These are phyloP conservation scores for Phytophthora cactorum DNA, from an alignment of 352 stramenopile species.

Conservation along the genomic window DNA sequence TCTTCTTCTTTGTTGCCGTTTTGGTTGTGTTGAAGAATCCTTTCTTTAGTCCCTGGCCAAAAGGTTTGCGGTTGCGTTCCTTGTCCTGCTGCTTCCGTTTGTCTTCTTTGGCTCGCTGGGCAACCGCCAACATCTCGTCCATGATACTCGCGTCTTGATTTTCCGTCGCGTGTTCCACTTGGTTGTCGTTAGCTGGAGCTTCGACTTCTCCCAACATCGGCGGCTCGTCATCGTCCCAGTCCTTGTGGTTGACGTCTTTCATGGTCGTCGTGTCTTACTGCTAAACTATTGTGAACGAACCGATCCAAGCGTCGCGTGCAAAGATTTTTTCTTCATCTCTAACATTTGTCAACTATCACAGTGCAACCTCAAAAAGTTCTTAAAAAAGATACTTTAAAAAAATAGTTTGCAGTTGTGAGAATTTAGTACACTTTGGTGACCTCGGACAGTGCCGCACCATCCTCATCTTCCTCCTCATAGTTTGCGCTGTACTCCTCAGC, in stretches of 20 bases:
- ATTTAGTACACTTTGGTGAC: conserved; percentile 85
- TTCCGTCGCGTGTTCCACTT: conserved; percentile 17
- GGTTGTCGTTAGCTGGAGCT: conserved; percentile 36
- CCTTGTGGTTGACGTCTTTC: conserved; percentile 11
- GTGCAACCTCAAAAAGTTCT: too few species aligned
- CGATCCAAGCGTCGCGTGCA: conserved; percentile 23
- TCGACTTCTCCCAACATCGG: conserved; percentile 44
- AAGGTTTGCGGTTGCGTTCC: conserved; percentile 50
- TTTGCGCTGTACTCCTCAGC: conserved; percentile 60
- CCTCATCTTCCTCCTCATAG: conserved; percentile 29
- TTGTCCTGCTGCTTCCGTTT: conserved; percentile 55
- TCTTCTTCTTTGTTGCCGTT: conserved; percentile 14
- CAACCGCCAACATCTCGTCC: conserved; percentile 75
- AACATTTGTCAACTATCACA: not conserved
- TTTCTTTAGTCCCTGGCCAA: conserved; percentile 74
- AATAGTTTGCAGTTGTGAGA: not conserved
- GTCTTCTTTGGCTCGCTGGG: conserved; percentile 55
- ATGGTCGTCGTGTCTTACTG: conserved; percentile 21
- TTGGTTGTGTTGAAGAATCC: conserved; percentile 65
- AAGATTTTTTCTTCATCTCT: conserved; percentile 8
- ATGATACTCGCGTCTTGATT: conserved; percentile 57
- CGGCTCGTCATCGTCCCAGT: conserved; percentile 53
- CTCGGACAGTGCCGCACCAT: conserved; percentile 43
- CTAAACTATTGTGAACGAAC: conserved; percentile 7
- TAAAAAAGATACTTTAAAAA: too few species aligned